Evolutionary conservation across 306 rosid genomes (phyloP).

Genomic region (Purshia tridentata): DNA sequence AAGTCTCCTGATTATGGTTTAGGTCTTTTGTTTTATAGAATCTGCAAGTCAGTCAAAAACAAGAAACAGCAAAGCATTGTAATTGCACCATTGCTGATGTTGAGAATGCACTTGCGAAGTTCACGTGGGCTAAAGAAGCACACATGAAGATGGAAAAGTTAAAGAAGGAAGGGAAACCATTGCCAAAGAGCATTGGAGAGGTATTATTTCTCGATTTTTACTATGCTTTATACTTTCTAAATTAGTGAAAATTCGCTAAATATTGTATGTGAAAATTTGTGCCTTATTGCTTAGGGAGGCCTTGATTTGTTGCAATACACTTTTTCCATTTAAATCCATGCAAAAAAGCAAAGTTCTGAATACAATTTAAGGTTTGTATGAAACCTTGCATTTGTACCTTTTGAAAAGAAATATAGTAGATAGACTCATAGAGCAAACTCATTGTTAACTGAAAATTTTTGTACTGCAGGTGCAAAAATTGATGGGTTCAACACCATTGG

Average conservation of each 20-base stretch:
- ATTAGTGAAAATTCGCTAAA: background rate
- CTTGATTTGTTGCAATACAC: background rate
- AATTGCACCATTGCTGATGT: slow-evolving; percentile 76
- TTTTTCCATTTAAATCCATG: background rate
- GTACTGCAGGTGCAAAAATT: slow-evolving; percentile 72
- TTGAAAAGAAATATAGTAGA: background rate
- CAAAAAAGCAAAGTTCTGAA: background rate
- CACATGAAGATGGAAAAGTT: slow-evolving; percentile 69
- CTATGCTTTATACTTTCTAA: slow-evolving; percentile 10
- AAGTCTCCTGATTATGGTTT: slow-evolving; percentile 28
- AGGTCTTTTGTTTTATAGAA: slow-evolving; percentile 55
- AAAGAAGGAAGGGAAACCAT: slow-evolving; percentile 85
- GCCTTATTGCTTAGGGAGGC: background rate
- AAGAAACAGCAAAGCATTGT: slow-evolving; percentile 82
- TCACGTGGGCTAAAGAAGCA: slow-evolving; percentile 88
- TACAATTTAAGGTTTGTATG: background rate
- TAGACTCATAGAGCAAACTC: background rate
- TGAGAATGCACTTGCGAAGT: slow-evolving; percentile 83
- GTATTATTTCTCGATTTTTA: slow-evolving; percentile 31
- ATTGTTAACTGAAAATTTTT: background rate
- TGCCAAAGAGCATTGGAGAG: slow-evolving; percentile 69
- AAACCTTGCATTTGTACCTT: background rate
- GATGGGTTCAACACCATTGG: slow-evolving; percentile 75
- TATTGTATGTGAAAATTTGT: background rate
- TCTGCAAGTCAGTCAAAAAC: slow-evolving; percentile 56